Base-by-base conservation (phyloP, 1,139 yeast species). In the Candida gigantensis region DNA sequence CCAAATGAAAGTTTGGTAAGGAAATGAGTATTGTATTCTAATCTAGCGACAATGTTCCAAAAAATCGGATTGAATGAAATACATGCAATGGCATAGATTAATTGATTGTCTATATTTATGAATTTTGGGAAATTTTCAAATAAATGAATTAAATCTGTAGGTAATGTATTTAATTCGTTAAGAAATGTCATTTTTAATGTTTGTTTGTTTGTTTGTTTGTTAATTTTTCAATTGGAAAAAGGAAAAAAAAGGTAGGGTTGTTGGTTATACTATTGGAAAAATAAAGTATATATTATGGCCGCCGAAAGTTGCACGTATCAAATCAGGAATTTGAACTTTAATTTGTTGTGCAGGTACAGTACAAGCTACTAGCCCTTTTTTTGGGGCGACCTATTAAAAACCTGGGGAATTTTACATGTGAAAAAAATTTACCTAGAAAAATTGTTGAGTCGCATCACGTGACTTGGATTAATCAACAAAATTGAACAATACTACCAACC, bases 31-130 rank as follows among this genome's bases (percentile, higher is more conserved):
- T 78, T 78, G 69, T 87, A 87, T 58, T 92, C 97, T 26, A 77
- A 53, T 52, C 97, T 75, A 7, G 98, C 98, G 19, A 79, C 95
- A 40, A 84, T 74, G 60, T 92, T 92, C 98, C 98, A 92, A 58
- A 89, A 90, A 23, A 86, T 77, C 11, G 98, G 98, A 58, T 92
- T 92, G 75, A 92, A 90, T 13, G 84, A 81, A 51, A 92, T 86
- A 32, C 84, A 74, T 9, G 62, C 68, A 32, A 79, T 51, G 2
- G 86, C 75, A 41, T 44, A 63, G 38, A 45, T 45, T 43, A 67
- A 53, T 40, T 53, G 51, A 3, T 53, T 46, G 34, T 46, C 43
- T 21, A 51, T 41, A 18, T 52, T 52, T 31, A 66, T 49, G 42
- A 55, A 66, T 11, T 49, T 39, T 21, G 40, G 28, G 39, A 57